Percentiles rank a stretch among this genome's conserved stretches.
Conservation (phyloP, 2,329 filamentous ascomycete genomes). For the Coniochaeta sp. region DNA sequence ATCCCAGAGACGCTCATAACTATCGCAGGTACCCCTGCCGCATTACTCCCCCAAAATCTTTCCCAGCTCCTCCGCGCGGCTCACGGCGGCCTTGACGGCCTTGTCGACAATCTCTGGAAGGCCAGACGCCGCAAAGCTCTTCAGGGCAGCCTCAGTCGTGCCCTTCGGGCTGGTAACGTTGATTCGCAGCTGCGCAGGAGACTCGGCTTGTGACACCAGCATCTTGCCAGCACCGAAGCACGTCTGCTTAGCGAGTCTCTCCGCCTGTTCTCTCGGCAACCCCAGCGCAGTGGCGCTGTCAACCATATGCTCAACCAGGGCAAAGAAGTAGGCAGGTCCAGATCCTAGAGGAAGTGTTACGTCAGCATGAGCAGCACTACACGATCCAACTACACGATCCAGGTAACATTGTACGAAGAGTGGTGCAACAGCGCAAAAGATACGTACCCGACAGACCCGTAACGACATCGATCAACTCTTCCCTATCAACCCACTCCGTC, state of each 20-base stretch:
- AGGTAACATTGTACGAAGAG: not conserved
- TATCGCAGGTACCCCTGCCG: too few species aligned
- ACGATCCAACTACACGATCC: not conserved
- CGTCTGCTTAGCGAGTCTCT: constrained; percentile 40
- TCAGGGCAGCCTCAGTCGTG: constrained; percentile 40
- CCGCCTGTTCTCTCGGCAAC: constrained; percentile 39
- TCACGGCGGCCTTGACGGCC: constrained; percentile 37
- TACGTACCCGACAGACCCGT: constrained; percentile 38
- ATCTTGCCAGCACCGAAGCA: constrained; percentile 44
- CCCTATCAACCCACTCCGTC: constrained; percentile 41
- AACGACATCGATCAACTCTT: constrained; percentile 42
- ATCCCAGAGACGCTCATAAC: not conserved
- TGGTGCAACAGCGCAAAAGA: not conserved
- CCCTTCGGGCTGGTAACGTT: constrained; percentile 47
- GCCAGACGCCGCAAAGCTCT: constrained; percentile 37
- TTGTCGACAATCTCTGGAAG: constrained; percentile 35
- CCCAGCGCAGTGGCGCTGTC: constrained; percentile 34
- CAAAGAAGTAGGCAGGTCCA: constrained; percentile 46
- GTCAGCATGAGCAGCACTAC: not conserved
- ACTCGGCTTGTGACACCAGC: constrained; percentile 35
- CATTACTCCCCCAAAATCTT: constrained; percentile 2
- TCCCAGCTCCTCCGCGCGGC: constrained; percentile 35
- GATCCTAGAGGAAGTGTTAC: constrained; percentile 27
- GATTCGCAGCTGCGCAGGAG: constrained; percentile 37
- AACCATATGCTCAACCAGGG: constrained; percentile 43